Base-by-base conservation (phyloP, 208 protist species). In the Trypanosoma cruzi region DNA sequence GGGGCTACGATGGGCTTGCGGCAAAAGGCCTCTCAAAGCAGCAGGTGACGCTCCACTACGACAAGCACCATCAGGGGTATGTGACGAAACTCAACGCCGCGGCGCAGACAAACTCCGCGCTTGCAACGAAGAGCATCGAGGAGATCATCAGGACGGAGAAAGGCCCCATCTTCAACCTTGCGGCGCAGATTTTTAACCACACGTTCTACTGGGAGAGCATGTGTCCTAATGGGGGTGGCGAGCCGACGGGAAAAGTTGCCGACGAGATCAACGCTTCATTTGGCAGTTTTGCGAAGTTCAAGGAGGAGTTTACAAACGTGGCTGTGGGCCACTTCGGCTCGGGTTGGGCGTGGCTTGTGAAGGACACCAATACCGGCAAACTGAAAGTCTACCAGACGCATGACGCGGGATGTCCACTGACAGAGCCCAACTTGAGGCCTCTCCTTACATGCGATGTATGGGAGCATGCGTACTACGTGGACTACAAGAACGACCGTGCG, bases 391-490 rank as follows among this genome's bases (percentile, higher is more conserved):
- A 84, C 69, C 79, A 88, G 69, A 90, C 84, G 48, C 89, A 92
- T 78, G 68, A 82, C 65, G 83, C 84, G 34, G 89, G 86, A 34
- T 82, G 81, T 32, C 75, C 72, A 64, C 83, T 72, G 37, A 72
- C 67, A 11, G 67, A 72, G 55, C n/a, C 55, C 11, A 70, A 85
- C 72, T 67, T 95, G 0, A 78, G 79, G 68, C 95, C 93, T 11
- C 65, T 97, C 34, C 71, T 98, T 24, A 73, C 87, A 64, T 97
- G 92, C 76, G 96, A 98, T 81, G 90, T 98, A 66, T 98, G 94
- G 96, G 94, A 98, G 82, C 96, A 98, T 83, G 96, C 96, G 18
- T 98, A 98, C 91, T 98, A 98, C 81, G 91, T 98, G 70, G 94
- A 98, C 85, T 98, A 98, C 86, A 86, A 79, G 74, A 98, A 98